Percentiles rank a stretch among this genome's conserved stretches.
Evolutionary conservation across 192 early-diverging fungal genomes (phyloP).

Genomic region (Mortierella hygrophila): DNA sequence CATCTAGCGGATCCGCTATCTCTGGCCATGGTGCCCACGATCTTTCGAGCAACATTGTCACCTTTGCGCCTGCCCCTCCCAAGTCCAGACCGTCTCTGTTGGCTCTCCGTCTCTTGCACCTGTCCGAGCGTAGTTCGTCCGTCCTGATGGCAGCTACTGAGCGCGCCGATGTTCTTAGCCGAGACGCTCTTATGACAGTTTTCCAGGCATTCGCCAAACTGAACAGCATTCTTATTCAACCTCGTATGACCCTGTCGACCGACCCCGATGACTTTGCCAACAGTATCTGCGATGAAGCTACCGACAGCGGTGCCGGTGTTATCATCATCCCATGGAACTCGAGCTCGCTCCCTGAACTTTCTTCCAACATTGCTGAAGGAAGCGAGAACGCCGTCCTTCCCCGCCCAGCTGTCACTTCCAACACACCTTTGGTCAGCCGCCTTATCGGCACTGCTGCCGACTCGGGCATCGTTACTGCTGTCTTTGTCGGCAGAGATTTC

Average conservation of each 20-base stretch:
- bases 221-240: slow-evolving; percentile 72
- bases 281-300: slow-evolving; percentile 70
- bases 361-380: slow-evolving; percentile 23
- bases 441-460: slow-evolving; percentile 23
- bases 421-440: slow-evolving; percentile 35
- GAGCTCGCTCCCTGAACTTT: slow-evolving; percentile 33
- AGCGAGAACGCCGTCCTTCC: slow-evolving; percentile 16
- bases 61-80: slow-evolving; percentile 16
- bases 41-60: slow-evolving; percentile 18
- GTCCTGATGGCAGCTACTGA: slow-evolving; percentile 83
- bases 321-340: slow-evolving; percentile 81
- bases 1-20: not conserved
- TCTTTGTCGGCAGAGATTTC: slow-evolving; percentile 52
- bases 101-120: slow-evolving; percentile 84
- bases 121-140: slow-evolving; percentile 84
- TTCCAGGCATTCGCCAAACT: slow-evolving; percentile 87
- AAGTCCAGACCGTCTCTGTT: slow-evolving; percentile 29
- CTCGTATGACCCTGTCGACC: slow-evolving; percentile 71
- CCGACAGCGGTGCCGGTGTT: slow-evolving; percentile 68
- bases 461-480: slow-evolving; percentile 26
- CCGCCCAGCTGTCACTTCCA: slow-evolving; percentile 33
- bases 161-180: slow-evolving; percentile 66
- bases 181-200: slow-evolving; percentile 85
- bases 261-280: slow-evolving; percentile 76
- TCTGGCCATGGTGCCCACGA: not conserved